phyloP scores from a whole-genome alignment of 1,139 yeast species.

The Blastobotrys apis region DNA sequence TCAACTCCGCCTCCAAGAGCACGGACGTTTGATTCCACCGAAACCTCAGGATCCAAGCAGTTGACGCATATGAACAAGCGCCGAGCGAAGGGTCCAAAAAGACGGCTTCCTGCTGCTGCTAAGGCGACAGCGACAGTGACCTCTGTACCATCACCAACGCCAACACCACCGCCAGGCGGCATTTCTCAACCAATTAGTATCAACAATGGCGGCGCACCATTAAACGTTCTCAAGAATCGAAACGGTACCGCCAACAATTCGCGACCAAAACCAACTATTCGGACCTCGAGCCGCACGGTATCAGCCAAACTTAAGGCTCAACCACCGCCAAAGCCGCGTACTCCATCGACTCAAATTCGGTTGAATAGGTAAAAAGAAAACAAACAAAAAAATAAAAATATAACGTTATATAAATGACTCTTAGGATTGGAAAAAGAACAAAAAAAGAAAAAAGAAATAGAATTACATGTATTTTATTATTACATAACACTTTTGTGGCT shows the following conservation, averaged over 20 bases:
- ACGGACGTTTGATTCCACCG: background rate
- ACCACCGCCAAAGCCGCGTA: constrained; percentile 22
- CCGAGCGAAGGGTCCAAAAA: constrained; percentile 70
- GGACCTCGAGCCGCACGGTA: constrained; percentile 24
- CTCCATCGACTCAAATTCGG: constrained; percentile 18
- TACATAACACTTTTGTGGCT: too few relatives aligned
- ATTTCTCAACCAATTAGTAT: too few relatives aligned
- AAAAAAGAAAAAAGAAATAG: background rate
- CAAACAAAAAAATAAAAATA: too few relatives aligned
- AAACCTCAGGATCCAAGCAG: constrained; percentile 22
- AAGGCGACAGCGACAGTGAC: background rate
- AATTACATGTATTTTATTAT: background rate
- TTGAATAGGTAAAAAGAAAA: background rate
- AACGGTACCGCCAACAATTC: constrained; percentile 11
- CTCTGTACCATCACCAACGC: background rate
- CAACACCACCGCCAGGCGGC: background rate
- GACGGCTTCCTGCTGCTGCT: constrained; percentile 46
- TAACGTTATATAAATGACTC: too few relatives aligned
- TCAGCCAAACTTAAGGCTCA: constrained; percentile 15
- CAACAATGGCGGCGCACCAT: too few relatives aligned
- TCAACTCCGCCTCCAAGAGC: constrained; percentile 11
- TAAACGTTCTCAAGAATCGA: constrained; percentile 14
- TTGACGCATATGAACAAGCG: constrained; percentile 57
- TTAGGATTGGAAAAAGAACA: background rate
- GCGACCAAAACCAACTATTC: constrained; percentile 28